phyloP scores from a whole-genome alignment of 164 flowering plant species.

The Tinospora cordifolia region DNA sequence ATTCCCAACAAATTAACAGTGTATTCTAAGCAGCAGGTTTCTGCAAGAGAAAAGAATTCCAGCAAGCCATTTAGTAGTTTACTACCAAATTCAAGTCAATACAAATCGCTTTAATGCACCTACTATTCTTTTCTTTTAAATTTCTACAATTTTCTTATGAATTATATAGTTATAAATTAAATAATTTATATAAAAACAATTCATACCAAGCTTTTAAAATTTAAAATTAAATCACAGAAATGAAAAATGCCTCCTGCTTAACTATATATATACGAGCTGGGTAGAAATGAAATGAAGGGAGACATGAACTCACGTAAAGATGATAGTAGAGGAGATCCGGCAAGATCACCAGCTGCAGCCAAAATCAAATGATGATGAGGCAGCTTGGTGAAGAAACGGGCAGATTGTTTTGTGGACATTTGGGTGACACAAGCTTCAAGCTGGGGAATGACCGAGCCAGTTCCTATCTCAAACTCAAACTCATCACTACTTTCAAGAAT shows the following conservation, averaged over 20 bases:
- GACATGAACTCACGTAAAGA: slow-evolving; percentile 44
- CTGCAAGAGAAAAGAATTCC: slow-evolving; percentile 25
- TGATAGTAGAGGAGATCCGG: slow-evolving; percentile 25
- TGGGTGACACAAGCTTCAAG: slow-evolving; percentile 70
- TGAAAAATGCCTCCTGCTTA: too few relatives aligned
- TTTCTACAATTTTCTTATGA: too few relatives aligned
- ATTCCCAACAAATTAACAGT: slow-evolving; percentile 52
- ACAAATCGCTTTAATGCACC: too few relatives aligned
- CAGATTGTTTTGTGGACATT: slow-evolving; percentile 63
- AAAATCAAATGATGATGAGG: slow-evolving; percentile 48
- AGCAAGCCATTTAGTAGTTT: background rate
- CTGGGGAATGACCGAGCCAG: slow-evolving; percentile 49
- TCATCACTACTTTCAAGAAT: slow-evolving; percentile 60
- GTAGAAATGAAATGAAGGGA: background rate
- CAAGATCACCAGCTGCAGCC: slow-evolving; percentile 53
- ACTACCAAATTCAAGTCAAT: too few relatives aligned
- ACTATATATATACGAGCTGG: too few relatives aligned
- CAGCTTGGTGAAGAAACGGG: slow-evolving; percentile 35
- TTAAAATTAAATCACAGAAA: too few relatives aligned
- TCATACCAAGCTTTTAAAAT: too few relatives aligned
- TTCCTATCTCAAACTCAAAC: slow-evolving; percentile 88
- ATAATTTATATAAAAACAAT: too few relatives aligned
- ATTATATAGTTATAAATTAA: too few relatives aligned
- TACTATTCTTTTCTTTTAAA: too few relatives aligned
- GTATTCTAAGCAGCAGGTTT: slow-evolving; percentile 57